Evolutionary conservation across 257 asterid genomes (phyloP).

Genomic region (Verbascum thapsus): DNA sequence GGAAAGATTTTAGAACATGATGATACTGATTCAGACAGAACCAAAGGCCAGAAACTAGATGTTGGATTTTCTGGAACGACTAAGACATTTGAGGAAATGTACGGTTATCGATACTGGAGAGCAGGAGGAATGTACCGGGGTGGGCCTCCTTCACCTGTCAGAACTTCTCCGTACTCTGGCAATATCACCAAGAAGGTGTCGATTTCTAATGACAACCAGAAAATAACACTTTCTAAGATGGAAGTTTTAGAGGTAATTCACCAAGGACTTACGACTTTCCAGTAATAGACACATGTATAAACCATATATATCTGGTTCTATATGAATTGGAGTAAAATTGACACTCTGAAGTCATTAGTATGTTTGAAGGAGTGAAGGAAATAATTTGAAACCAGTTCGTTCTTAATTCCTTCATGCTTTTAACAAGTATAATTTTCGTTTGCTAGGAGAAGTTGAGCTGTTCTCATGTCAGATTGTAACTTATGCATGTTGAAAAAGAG

Average conservation of each 20-base stretch:
- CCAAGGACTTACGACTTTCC: slow-evolving; percentile 22
- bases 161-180: slow-evolving; percentile 52
- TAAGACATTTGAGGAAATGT: slow-evolving; percentile 73
- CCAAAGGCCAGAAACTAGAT: slow-evolving; percentile 88
- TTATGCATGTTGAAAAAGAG: neutral
- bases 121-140: slow-evolving; percentile 98
- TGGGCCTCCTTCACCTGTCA: slow-evolving; percentile 66
- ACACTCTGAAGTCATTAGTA: neutral
- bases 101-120: slow-evolving; percentile 85
- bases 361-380: slow-evolving; percentile 2
- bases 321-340: slow-evolving; percentile 21
- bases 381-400: slow-evolving; percentile 3
- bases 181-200: slow-evolving; percentile 38
- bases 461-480: neutral
- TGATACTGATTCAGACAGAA: slow-evolving; percentile 93
- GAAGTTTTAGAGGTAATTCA: slow-evolving; percentile 67
- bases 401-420: neutral
- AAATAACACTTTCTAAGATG: slow-evolving; percentile 43
- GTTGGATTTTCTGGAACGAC: slow-evolving; percentile 81
- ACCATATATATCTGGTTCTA: neutral
- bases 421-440: neutral
- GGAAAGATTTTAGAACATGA: slow-evolving; percentile 87
- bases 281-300: slow-evolving; percentile 15
- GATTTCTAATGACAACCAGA: slow-evolving; percentile 38
- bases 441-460: slow-evolving; percentile 5